A percentile compares a stretch with the other conserved stretches of the same genome.
Evolutionary conservation across 1,284 basidiomycete species (phyloP).

Genomic region (Rhodotorula sp.): DNA sequence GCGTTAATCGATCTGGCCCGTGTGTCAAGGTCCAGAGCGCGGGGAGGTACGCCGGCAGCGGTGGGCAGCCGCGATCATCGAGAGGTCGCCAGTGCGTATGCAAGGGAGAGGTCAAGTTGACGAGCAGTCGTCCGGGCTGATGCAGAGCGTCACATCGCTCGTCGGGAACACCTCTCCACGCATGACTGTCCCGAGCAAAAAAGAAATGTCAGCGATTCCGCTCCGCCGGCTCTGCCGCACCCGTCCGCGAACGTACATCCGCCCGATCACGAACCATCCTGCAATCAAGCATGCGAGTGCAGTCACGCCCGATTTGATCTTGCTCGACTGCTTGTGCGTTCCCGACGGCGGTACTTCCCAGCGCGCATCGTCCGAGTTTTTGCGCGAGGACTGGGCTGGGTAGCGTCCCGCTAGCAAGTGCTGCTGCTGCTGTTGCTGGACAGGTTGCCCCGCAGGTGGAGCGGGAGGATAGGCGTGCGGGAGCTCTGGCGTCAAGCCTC

Average conservation of each 20-base stretch:
- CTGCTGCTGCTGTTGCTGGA: not conserved
- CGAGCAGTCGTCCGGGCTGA: constrained; percentile 30
- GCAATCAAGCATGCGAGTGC: not conserved
- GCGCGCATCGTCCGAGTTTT: not conserved
- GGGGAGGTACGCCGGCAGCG: constrained; percentile 35
- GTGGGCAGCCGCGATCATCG: constrained; percentile 23
- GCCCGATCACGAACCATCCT: not conserved
- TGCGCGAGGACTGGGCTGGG: not conserved
- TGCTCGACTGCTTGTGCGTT: constrained; percentile 20
- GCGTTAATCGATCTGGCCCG: constrained; percentile 16
- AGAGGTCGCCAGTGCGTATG: constrained; percentile 38
- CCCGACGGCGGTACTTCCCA: constrained; percentile 7
- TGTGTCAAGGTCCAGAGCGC: constrained; percentile 37
- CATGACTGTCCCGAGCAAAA: not conserved
- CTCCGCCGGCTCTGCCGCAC: not conserved
- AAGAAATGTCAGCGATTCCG: not conserved
- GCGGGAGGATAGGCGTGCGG: not conserved
- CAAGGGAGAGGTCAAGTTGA: constrained; percentile 37
- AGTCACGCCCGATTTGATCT: constrained; percentile 22
- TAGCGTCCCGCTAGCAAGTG: not conserved
- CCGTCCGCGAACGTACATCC: not conserved
- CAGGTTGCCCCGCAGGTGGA: not conserved
- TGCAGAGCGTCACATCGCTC: constrained; percentile 31
- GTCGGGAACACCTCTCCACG: too few relatives aligned
- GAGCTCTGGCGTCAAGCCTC: too few relatives aligned